Evolutionary conservation across 495 filamentous ascomycete genomes (phyloP), one percentile per base, ranked within the genome.

Genomic region (Pyronema domesticum): DNA sequence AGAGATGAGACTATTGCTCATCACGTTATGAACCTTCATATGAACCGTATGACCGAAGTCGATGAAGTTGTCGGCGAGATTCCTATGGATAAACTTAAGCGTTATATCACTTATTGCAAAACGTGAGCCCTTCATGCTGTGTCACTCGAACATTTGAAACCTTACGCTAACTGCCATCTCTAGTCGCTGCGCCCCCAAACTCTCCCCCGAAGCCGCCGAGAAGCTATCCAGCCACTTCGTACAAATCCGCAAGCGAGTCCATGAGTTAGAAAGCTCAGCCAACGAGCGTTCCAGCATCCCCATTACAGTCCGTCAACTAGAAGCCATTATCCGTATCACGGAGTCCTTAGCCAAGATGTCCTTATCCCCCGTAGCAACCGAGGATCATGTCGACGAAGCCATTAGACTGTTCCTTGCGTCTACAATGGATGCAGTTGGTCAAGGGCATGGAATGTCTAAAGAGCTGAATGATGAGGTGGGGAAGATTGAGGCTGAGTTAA

Each of bases 211-310:
- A 70, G 93, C 93, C 3, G 85, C 89, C 7, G 93, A 99, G 69
- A 95, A 94, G 65, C 83, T 99, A 37, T 94, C 86, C 0, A 91
- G 85, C 6, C 91, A 99, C 72, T 99, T 99, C 66, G 93, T 99
- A 57, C 82, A 82, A 53, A 95, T 99, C 68, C 80, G 93, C 46
- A 83, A 86, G 61, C 91, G 95, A 70, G 86, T 99, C 1, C 91
- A 95, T 72, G 79, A 85, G 6, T 78, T 84, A 1, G 93, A 99
- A 65, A 68, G 91, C 11, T 80, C 89, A 55, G 81, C 88, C 52
- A 89, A 94, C 65, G 73, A 80, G 35, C 85, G 93, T 7, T 91
- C 85, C 18, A 85, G 80, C 14, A 96, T 99, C 63, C 91, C 91
- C 55, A 99, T 99, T 70, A 99, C 91, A 0, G 84, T 99, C 39